phyloP scores from a whole-genome alignment of 345 rosid genomes.

The thale cress (Arabidopsis thaliana) region TAIR10.1 NC_003075.7:16482501-16483000 shows the following conservation, averaged over 20 bases:
- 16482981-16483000: constrained; percentile 18
- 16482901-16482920: constrained; percentile 1
- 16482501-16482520: constrained; percentile 36
- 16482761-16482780: constrained; percentile 35
- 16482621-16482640: not conserved
- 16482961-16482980: constrained; percentile 6
- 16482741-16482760: constrained; percentile 38
- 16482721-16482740: constrained; percentile 33
- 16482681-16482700: not conserved
- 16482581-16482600: constrained; percentile 33
- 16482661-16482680: not conserved
- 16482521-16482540: constrained; percentile 37
- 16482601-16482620: constrained; percentile 7
- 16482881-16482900: constrained; percentile 43
- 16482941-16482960: constrained; percentile 32
- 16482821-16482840: constrained; percentile 33
- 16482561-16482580: constrained; percentile 19
- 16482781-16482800: constrained; percentile 28
- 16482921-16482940: constrained; percentile 16
- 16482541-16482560: constrained; percentile 44
- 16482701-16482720: constrained; percentile 35
- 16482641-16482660: not conserved
- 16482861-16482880: constrained; percentile 32
- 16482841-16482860: not conserved
- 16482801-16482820: constrained; percentile 41